Conservation (phyloP, 352 stramenopile genomes). For the Phytophthora hibernalis region DNA sequence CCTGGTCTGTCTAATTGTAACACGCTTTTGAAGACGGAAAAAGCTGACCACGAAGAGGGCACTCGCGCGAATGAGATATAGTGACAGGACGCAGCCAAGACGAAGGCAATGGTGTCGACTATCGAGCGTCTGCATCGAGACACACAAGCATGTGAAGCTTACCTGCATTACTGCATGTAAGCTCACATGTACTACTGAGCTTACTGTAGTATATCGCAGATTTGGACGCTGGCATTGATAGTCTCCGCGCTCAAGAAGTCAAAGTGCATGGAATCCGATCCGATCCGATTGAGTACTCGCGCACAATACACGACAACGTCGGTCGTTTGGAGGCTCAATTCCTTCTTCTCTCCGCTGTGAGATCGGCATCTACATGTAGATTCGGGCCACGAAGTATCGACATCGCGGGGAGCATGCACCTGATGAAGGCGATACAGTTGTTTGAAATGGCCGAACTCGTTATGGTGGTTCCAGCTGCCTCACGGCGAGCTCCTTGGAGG, state of each 20-base stretch:
- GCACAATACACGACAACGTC: constrained; percentile 12
- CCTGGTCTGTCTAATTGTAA: constrained; percentile 34
- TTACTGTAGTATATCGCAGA: no score
- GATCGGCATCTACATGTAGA: not conserved
- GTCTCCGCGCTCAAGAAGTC: not conserved
- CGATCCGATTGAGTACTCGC: not conserved
- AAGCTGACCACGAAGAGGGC: not conserved
- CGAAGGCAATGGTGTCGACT: no score
- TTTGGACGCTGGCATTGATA: not conserved
- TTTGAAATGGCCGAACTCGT: constrained; percentile 1
- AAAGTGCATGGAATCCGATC: constrained; percentile 1
- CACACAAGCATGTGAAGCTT: no score
- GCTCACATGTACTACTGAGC: no score
- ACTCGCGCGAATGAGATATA: no score
- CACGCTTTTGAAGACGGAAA: constrained; percentile 14
- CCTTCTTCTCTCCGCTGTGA: not conserved
- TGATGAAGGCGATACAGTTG: not conserved
- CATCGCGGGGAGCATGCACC: not conserved
- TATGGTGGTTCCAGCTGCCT: constrained; percentile 1
- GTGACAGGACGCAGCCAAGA: no score
- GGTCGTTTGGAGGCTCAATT: no score
- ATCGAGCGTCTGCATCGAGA: no score
- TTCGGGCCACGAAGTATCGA: not conserved
- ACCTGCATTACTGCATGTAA: no score
- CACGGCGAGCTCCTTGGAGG: constrained; percentile 10